A percentile compares a stretch with the other conserved stretches of the same genome.
These are phyloP conservation scores for Tubosaeta sp. DNA, from an alignment of 768 basidiomycete species.

Conservation along the genomic window DNA sequence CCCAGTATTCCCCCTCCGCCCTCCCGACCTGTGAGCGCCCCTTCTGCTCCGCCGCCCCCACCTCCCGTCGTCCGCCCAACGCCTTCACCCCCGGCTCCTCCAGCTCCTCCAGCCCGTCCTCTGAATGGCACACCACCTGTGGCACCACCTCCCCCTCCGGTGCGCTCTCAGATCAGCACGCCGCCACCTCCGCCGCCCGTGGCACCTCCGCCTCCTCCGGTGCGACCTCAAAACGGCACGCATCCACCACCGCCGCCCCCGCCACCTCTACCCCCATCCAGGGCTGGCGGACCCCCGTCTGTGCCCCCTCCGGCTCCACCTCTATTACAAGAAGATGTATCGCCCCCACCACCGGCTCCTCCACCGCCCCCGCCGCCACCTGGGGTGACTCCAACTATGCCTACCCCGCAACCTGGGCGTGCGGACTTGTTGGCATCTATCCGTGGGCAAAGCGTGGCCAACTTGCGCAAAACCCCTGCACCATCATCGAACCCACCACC, in stretches of 20 bases:
- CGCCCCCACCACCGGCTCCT: slow-evolving; percentile 33
- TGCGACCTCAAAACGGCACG: slow-evolving; percentile 20
- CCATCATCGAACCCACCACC: slow-evolving; percentile 33
- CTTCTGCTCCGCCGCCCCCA: slow-evolving; percentile 30
- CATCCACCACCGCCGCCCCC: slow-evolving; percentile 36
- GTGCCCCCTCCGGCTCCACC: slow-evolving; percentile 31
- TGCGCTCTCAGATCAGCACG: slow-evolving; percentile 16
- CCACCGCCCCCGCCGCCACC: slow-evolving; percentile 40
- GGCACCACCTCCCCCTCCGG: slow-evolving; percentile 24
- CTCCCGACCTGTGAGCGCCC: slow-evolving; percentile 31
- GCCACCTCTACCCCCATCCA: slow-evolving; percentile 29
- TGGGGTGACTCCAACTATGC: slow-evolving; percentile 18
- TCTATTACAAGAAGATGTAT: slow-evolving; percentile 22
- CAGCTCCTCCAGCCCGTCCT: slow-evolving; percentile 20
- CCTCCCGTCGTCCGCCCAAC: slow-evolving; percentile 23
- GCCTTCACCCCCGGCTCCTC: slow-evolving; percentile 16
- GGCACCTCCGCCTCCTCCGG: slow-evolving; percentile 31
- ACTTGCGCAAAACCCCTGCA: slow-evolving; percentile 53
- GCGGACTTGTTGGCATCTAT: slow-evolving; percentile 72
- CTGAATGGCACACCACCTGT: slow-evolving; percentile 29
- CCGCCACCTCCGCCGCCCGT: slow-evolving; percentile 35
- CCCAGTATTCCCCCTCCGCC: slow-evolving; percentile 29
- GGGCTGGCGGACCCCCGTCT: slow-evolving; percentile 32
- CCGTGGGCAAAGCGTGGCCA: slow-evolving; percentile 72
- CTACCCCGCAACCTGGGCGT: slow-evolving; percentile 58